Base-by-base conservation (phyloP, 192 early-diverging fungal species). In the Backusella tuberculispora region DNA sequence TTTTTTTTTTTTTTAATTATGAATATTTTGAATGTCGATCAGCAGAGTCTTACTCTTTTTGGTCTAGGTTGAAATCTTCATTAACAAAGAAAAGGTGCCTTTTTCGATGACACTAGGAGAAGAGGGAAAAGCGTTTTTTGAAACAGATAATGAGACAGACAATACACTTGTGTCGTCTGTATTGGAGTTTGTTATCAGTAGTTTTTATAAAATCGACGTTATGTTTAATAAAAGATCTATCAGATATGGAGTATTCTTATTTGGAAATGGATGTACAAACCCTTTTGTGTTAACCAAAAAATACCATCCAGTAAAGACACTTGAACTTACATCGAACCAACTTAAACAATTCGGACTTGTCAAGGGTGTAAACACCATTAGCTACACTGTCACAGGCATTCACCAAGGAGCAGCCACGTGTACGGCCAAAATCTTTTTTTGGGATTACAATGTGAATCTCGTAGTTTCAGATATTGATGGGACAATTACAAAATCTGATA, bases 391-490 rank as follows among this genome's bases (percentile, higher is more conserved):
- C 5, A 83, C 84, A 14, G 91, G 92, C 17, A 74, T 83, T 2
- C 85, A 95, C 73, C 91, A 96, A 74, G 90, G 91, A 38, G 91
- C 83, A 10, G 90, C 94, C 0, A 87, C 83, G 46, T 95, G 95
- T 77, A 81, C 90, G 41, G 92, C 96, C 43, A 95, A 95, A 72
- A 90, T 98, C 63, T 99, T 94, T 75, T 85, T 95, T 68, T 98
- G 93, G 92, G 87, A 92, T 68, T 78, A 91, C 74, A 87, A 94
- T 81, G 88, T 92, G 29, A 87, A 92, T 45, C 89, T 99, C 13
- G 97, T 99, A 3, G 97, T 99, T 76, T 97, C 96, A 0, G 98
- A 99, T 78, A 95, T 99, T 68, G 98, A 99, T 80, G 98, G 98
- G 9, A 99, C 98, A 5, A 99, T 99, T 74, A 99, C 98, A 56